Conservation (phyloP, 805 yeast genomes). For the Metschnikowia anglica region DNA sequence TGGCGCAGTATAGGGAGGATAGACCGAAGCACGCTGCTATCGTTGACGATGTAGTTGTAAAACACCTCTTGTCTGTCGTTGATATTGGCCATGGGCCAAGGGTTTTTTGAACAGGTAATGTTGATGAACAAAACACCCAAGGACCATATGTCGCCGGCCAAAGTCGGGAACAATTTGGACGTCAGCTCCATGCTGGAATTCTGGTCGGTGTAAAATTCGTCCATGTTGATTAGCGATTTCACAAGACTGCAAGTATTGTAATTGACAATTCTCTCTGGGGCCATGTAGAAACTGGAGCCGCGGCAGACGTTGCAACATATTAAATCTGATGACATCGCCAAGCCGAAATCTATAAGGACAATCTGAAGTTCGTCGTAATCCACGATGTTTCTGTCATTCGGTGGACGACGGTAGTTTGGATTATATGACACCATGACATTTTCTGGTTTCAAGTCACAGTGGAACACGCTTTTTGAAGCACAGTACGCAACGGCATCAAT, state of each 20-base stretch:
- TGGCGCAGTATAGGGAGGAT: slow-evolving; percentile 74
- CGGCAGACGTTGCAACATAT: slow-evolving; percentile 73
- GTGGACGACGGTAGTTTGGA: slow-evolving; percentile 24
- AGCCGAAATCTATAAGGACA: slow-evolving; percentile 84
- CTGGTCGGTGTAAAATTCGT: slow-evolving; percentile 24
- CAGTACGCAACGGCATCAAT: slow-evolving; percentile 39
- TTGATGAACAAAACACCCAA: slow-evolving; percentile 78
- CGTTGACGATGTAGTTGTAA: slow-evolving; percentile 56
- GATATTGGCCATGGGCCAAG: slow-evolving; percentile 81
- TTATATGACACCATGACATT: slow-evolving; percentile 40
- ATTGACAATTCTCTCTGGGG: slow-evolving; percentile 75
- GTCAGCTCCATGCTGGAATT: slow-evolving; percentile 20
- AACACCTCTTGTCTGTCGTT: slow-evolving; percentile 57
- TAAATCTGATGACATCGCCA: slow-evolving; percentile 61
- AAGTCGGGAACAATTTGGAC: slow-evolving; percentile 55
- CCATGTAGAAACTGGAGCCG: slow-evolving; percentile 90
- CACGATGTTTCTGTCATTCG: slow-evolving; percentile 14
- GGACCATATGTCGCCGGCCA: slow-evolving; percentile 86
- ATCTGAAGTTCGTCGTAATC: slow-evolving; percentile 52
- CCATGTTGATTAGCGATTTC: slow-evolving; percentile 30
- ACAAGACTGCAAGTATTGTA: slow-evolving; percentile 34
- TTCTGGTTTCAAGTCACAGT: slow-evolving; percentile 45
- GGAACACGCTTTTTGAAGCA: slow-evolving; percentile 33
- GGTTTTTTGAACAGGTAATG: slow-evolving; percentile 79
- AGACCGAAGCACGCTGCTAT: slow-evolving; percentile 49